Percentiles rank a stretch among this genome's conserved stretches.
phyloP scores from a whole-genome alignment of 495 filamentous ascomycete species.

The Arthonia radiata region DNA sequence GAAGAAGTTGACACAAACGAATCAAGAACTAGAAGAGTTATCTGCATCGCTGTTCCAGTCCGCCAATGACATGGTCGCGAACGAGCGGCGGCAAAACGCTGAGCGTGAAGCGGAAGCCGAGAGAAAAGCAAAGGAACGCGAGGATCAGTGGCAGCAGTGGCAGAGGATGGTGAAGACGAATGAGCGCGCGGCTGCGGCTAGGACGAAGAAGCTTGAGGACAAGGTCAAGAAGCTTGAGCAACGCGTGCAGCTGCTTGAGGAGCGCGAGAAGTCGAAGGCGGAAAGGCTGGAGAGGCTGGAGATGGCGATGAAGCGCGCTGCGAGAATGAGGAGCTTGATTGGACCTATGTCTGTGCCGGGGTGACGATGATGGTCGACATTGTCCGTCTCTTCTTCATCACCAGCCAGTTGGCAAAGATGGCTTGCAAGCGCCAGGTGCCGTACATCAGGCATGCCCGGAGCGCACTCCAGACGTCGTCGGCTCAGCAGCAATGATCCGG shows the following conservation, averaged over 20 bases:
- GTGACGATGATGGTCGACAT: no score
- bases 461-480: no score
- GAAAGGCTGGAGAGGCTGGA: slow-evolving; percentile 5
- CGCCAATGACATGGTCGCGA: slow-evolving; percentile 93
- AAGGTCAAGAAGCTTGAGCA: slow-evolving; percentile 30
- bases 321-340: no score
- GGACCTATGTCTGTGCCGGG: no score
- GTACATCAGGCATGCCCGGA: no score
- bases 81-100: slow-evolving; percentile 57
- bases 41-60: slow-evolving; percentile 68
- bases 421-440: no score
- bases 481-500: no score
- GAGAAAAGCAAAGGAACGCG: slow-evolving; percentile 41
- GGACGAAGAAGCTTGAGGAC: slow-evolving; percentile 24
- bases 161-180: slow-evolving; percentile 42
- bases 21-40: slow-evolving; percentile 70
- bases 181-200: slow-evolving; percentile 52
- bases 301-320: slow-evolving; percentile 2
- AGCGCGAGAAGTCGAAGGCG: slow-evolving; percentile 6
- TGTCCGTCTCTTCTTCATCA: no score
- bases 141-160: slow-evolving; percentile 38
- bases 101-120: slow-evolving; percentile 45
- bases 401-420: no score
- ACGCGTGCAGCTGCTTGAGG: slow-evolving; percentile 33
- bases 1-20: slow-evolving; percentile 40